These are phyloP conservation scores for Solanum lycopersicoides DNA, from an alignment of 257 asterid genomes.

Conservation along the genomic window DNA sequence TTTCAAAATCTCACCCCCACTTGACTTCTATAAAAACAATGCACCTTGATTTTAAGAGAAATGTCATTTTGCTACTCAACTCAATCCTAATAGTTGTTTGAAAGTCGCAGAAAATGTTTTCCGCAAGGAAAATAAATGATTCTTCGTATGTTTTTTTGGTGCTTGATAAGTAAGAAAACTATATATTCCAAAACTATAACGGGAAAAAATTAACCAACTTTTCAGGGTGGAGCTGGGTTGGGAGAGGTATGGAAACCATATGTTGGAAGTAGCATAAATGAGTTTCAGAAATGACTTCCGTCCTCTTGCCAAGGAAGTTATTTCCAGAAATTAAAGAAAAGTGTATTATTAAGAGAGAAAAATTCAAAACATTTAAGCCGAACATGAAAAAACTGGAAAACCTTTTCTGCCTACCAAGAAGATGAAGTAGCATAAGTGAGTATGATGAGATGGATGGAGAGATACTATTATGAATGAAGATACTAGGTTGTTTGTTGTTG, in stretches of 20 bases:
- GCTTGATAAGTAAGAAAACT: not conserved
- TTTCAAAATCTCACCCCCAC: not conserved
- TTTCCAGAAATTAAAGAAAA: not conserved
- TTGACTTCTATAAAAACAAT: not conserved
- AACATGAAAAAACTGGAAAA: not conserved
- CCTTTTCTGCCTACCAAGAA: not conserved
- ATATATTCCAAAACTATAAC: not conserved
- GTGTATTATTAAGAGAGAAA: not conserved
- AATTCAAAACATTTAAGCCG: not conserved
- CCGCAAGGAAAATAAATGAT: not conserved
- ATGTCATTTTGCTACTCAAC: not conserved
- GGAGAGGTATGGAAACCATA: not conserved
- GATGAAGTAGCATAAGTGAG: not conserved
- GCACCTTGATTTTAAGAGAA: not conserved
- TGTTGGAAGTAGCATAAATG: not conserved
- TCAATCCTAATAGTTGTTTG: not conserved
- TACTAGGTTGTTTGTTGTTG: not conserved
- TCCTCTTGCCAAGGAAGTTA: not conserved
- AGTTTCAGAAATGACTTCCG: not conserved
- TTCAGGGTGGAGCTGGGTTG: not conserved
- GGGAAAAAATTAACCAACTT: not conserved
- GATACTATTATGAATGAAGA: not conserved
- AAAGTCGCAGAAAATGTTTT: not conserved
- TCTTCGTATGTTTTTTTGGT: not conserved
- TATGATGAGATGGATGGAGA: not conserved